These are phyloP conservation scores for Nannochloropsis oceanica DNA, from an alignment of 108 stramenopile species.

Conservation along the genomic window DNA sequence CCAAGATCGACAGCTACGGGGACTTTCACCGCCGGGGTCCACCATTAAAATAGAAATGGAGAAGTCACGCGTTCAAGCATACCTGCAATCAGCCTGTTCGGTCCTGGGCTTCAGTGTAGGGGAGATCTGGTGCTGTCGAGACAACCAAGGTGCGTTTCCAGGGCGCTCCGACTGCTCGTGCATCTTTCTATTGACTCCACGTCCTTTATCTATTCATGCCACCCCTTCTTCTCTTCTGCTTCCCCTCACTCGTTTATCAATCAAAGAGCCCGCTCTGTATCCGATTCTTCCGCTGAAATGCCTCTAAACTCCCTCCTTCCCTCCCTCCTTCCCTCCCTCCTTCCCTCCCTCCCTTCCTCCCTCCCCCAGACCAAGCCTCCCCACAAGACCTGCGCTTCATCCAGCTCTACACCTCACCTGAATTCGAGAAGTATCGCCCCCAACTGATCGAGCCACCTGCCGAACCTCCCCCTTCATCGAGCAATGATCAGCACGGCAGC, in stretches of 20 bases:
- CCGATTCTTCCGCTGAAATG: no score
- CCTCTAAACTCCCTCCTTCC: background rate
- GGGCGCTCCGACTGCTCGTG: background rate
- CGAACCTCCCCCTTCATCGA: slow-evolving; percentile 44
- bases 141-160: slow-evolving; percentile 28
- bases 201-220: background rate
- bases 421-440: slow-evolving; percentile 58
- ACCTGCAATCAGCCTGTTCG: slow-evolving; percentile 77
- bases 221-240: background rate
- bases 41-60: slow-evolving; percentile 46
- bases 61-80: slow-evolving; percentile 59
- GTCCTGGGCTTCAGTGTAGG: slow-evolving; percentile 88
- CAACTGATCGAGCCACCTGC: slow-evolving; percentile 39
- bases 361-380: background rate
- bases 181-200: background rate
- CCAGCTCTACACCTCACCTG: slow-evolving; percentile 82
- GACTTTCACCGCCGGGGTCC: background rate
- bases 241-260: background rate
- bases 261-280: background rate
- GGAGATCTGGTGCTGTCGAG: slow-evolving; percentile 84
- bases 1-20: no score
- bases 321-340: background rate
- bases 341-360: background rate
- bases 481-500: background rate
- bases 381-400: slow-evolving; percentile 54